Evolutionary conservation across 2,329 filamentous ascomycete species (phyloP), one percentile per base, ranked within the genome.

Genomic region (Trichoderma sp.): DNA sequence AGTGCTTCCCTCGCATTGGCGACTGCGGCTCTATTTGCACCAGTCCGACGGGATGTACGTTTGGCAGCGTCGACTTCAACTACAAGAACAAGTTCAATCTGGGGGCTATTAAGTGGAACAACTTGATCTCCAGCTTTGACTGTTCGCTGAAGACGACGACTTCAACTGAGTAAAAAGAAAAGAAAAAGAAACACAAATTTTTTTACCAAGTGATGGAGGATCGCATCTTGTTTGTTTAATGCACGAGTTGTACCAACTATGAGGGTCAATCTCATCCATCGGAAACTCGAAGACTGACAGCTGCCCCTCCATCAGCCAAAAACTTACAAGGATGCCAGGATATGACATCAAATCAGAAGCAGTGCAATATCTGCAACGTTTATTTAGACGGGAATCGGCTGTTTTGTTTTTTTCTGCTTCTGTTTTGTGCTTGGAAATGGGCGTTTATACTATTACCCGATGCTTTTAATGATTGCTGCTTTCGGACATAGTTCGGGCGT

Each of bases 1-100:
- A 76, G 73, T 88, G 86, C 80, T 85, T 79, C 76, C 86, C 85
- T 3, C 83, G 82, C 72, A 77, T 81, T 8, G 75, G 76, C 68
- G 70, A 76, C 28, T 88, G 86, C 76, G 79, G 79, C 39, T 79
- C 77, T 26, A 79, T 83, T 73, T 88, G 86, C 81, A 84, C 67
- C 5, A 86, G 85, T 61, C 85, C 85, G 3, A 84, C 83, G 58
- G 86, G 86, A 43, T 88, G 86, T 79, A 87, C 86, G 0, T 82
- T 86, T 72, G 86, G 86, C 43, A 76, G 81, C 8, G 80, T 88
- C 63, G 81, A 82, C 75, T 87, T 83, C 74, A 74, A 78, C 73
- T 85, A 83, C 75, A 76, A 79, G 71, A 70, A 85, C 80, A 87
- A 86, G 79, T 84, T 80, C 77, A 82, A 88, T 76, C 75, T 88